Conservation (phyloP, 1,284 basidiomycete species). For the Microbotryum violaceum region DNA sequence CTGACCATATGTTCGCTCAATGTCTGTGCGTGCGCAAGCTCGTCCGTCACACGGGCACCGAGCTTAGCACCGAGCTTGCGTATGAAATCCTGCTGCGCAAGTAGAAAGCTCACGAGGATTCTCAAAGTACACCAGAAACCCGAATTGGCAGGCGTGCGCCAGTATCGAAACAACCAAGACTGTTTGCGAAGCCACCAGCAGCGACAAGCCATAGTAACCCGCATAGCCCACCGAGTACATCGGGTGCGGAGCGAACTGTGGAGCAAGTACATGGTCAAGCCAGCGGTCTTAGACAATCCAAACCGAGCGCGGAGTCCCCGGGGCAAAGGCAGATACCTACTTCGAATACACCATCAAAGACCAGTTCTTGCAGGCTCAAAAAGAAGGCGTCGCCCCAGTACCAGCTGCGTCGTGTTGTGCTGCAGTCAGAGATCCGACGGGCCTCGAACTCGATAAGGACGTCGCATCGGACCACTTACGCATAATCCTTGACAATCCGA, state of each 20-base stretch:
- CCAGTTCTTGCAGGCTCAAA: constrained; percentile 55
- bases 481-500: constrained; percentile 76
- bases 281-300: not conserved
- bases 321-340: constrained; percentile 47
- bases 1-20: constrained; percentile 76
- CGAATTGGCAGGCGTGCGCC: constrained; percentile 90
- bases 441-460: not conserved
- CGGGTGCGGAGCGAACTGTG: constrained; percentile 45
- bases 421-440: not conserved
- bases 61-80: constrained; percentile 8
- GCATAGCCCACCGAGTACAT: constrained; percentile 89
- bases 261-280: not conserved
- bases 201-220: constrained; percentile 83
- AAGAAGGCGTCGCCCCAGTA: constrained; percentile 99
- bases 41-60: no score
- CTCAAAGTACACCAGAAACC: constrained; percentile 92
- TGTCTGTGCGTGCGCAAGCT: constrained; percentile 52
- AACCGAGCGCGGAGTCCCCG: no score
- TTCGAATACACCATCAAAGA: constrained; percentile 98
- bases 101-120: constrained; percentile 73
- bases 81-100: constrained; percentile 24
- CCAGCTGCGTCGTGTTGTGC: constrained; percentile 52
- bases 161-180: constrained; percentile 87
- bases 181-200: constrained; percentile 78
- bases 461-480: constrained; percentile 37